Base-by-base conservation (phyloP, 2,329 filamentous ascomycete genomes). In the Penicillium brevicompactum region DNA sequence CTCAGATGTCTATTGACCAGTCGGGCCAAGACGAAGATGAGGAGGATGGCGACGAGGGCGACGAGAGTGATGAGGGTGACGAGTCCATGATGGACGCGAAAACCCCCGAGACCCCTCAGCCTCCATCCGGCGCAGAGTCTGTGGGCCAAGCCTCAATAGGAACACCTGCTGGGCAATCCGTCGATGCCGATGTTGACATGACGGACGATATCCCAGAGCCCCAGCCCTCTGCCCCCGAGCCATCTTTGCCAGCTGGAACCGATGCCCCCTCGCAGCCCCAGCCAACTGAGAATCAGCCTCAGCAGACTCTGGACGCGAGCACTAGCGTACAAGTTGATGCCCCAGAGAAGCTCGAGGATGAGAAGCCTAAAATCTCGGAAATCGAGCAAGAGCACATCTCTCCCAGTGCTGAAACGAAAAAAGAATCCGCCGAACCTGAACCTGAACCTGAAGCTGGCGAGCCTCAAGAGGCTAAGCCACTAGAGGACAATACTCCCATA, bases 61-160 rank as follows among this genome's bases (percentile, higher is more conserved):
- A 78, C 2, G 80, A 78, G 5, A 77, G 75, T 4, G 79, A 80
- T 27, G 81, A 82, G 43, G 81, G 77, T n/a, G 80, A 81, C 31
- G 79, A 79, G 60, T 78, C 78, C 30, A 78, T 74, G 46, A 65
- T 75, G 27, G 68, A 76, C 38, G 75, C 76, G n/a, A 78, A 78
- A 48, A 77, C 78, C 6, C 75, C 78, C 34, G 71, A 72, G 59
- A 64, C 70, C 49, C 63, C 67, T 59, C 50, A 72, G 65, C 57
- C 69, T 62, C 55, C 74, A 61, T 63, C 62, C 38, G 61, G 57
- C 40, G 46, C 63, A 45, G 63, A 66, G 37, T 57, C 59, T 16
- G 57, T 56, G 14, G 55, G 61, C 38, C 61, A 60, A 40, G 37
- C 57, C 27, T 43, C 58, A 41, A 49, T 53, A 40, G 55, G 59